Evolutionary conservation across 208 protist species (phyloP).

Genomic region (Polymyxa betae): DNA sequence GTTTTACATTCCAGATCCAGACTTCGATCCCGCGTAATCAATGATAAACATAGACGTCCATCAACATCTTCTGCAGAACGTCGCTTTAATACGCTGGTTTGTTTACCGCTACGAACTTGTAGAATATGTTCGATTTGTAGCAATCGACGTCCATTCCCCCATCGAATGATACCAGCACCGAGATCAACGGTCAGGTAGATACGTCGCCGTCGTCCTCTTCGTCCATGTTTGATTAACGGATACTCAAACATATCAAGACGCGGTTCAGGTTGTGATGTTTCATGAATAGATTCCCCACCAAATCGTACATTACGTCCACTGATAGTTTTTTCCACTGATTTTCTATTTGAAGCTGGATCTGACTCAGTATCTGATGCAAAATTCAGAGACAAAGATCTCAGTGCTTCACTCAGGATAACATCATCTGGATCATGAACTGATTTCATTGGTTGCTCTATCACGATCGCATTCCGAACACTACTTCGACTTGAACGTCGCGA

Average conservation of each 20-base stretch:
- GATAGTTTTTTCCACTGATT: no score
- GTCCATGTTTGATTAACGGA: conserved; percentile 46
- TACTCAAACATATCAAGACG: conserved; percentile 17
- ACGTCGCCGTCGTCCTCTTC: not conserved
- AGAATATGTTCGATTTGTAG: not conserved
- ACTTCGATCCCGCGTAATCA: not conserved
- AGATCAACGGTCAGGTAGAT: conserved; percentile 23
- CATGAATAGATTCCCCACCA: no score
- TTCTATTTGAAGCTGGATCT: no score
- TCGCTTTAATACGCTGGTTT: not conserved
- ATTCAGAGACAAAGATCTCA: no score
- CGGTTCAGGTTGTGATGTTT: not conserved
- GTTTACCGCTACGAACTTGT: conserved; percentile 15
- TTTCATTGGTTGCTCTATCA: no score
- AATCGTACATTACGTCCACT: no score
- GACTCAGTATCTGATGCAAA: no score
- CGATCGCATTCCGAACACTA: no score
- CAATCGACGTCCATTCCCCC: not conserved
- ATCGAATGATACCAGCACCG: conserved; percentile 4
- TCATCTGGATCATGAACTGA: no score
- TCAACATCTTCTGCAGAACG: not conserved
- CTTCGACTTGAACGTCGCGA: no score
- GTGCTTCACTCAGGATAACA: no score
- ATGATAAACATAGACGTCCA: conserved; percentile 25
- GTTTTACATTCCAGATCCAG: conserved; percentile 45